Evolutionary conservation across 2,329 filamentous ascomycete species (phyloP), one percentile per base, ranked within the genome.

Genomic region (Didymella glomerata): DNA sequence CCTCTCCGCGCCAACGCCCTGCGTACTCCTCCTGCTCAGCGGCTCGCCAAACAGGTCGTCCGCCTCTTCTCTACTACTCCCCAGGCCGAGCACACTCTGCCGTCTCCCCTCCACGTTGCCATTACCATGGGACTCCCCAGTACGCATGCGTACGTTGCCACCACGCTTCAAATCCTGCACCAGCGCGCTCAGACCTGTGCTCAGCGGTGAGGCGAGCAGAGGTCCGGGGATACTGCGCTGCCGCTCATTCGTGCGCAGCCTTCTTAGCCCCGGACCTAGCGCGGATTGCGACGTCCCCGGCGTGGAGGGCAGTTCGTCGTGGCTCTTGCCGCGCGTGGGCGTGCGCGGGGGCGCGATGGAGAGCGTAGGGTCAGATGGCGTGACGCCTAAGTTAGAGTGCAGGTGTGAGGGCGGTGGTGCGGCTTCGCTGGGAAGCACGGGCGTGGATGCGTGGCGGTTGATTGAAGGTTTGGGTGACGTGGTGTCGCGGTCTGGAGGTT

Each of bases 101-200:
- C 70, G 28, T 14, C 68, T 50, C 20, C 40, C 50, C 24, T 54
- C 50, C 28, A 11, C 47, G 8, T 9, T 9, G 16, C 14, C 14
- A n/a, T n/a, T n/a, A n/a, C n/a, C n/a, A n/a, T n/a, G n/a, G n/a
- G n/a, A 6, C 40, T 59, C 49, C 14, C 50, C 56, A 3, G 49
- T 50, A 16, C 56, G 45, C 56, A 54, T 54, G 3, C 56, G 40
- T 27, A 59, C 50, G 40, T 25, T 54, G 14, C 85, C 84, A 16
- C 85, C 83, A n/a, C 86, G 82, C 25, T 89, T 78, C 22, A 86
- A 83, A 63, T 90, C 87, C 9, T 87, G 87, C 6, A 90, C 86
- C 47, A 90, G 84, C 1, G 84, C 87, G 69, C 82, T 86, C 16
- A 90, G 79, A 0, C 84, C 84, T 1, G 82, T 84, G 2, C 84